Evolutionary conservation across 106 monocot genomes (phyloP), one percentile per base, ranked within the genome.

Genomic region (Acorus gramineus): DNA sequence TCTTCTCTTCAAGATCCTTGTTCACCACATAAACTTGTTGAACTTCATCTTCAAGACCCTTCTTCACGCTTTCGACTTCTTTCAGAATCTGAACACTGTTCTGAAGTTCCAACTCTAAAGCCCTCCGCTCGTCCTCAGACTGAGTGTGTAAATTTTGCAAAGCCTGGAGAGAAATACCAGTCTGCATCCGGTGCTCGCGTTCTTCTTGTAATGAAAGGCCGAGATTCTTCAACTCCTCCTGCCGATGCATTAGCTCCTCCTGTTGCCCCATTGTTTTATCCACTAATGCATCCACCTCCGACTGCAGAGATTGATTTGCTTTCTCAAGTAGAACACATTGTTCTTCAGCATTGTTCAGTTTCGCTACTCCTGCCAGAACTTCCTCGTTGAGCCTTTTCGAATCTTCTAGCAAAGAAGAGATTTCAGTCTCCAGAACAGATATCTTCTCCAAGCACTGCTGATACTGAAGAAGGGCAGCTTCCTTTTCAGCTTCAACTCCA

Each of bases 401-500:
- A 28, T 28, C 28, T 28, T 28, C 28, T 0, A 28, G 28, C 28
- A 28, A 28, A 28, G 28, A 28, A 43, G 77, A 79, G 57, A 89
- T 81, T 53, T 89, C 80, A 66, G 72, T 57, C 68, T 87, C 87
- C 62, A 87, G 71, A 46, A 44, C 61, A 8, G 66, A 50, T 63
- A 96, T 73, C 55, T 63, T 81, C 61, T 74, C 82, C 57, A 66
- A 54, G 11, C 73, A 82, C 50, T 75, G 44, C 69, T 85, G 70
- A 61, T 70, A 82, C 52, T 80, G 74, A 64, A 73, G 65, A 68
- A 79, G 53, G 53, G 80, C 77, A 66, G 74, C 78, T 68, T 86
- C 82, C 56, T 80, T 87, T 47, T 90, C 84, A 56, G 72, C 61
- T 62, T 85, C 64, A 47, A 78, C 63, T 64, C 73, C 70, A 12